Evolutionary conservation across 129 eudicot species (phyloP).

Genomic region (Flaveria robusta): DNA sequence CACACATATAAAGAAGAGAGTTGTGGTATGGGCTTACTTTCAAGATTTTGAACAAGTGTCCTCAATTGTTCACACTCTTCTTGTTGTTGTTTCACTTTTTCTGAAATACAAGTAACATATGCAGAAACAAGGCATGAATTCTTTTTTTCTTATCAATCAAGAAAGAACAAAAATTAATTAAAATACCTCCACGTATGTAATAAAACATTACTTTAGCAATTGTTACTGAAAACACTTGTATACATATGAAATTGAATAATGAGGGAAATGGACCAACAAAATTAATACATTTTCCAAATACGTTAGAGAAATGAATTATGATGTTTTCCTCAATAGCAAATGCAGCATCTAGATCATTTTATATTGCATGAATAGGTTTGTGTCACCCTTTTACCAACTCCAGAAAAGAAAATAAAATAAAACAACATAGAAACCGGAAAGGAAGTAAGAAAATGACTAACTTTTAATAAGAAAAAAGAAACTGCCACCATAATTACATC

Average conservation of each 20-base stretch:
- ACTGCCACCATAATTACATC: constrained; percentile 16
- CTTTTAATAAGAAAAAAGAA: neutral
- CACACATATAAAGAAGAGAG: neutral
- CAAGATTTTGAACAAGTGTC: constrained; percentile 70
- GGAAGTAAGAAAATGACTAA: neutral
- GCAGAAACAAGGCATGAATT: constrained; percentile 16
- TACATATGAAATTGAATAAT: neutral
- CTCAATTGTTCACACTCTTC: constrained; percentile 69
- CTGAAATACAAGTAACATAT: constrained; percentile 50
- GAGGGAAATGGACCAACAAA: neutral
- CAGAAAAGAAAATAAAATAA: neutral
- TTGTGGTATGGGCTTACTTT: constrained; percentile 47
- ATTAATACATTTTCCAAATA: neutral
- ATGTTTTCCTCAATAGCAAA: neutral
- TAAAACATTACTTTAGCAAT: neutral
- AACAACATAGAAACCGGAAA: neutral
- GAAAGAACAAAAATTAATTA: neutral
- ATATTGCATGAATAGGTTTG: neutral
- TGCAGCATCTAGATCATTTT: neutral
- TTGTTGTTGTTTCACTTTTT: constrained; percentile 57
- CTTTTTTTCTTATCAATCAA: neutral
- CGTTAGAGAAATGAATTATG: neutral
- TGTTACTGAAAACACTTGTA: neutral
- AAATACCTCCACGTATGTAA: neutral
- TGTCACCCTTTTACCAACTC: neutral